Percentiles rank a stretch among this genome's conserved stretches.
Evolutionary conservation across 371 early-diverging fungal species (phyloP).

Genomic region (Catenaria anguillulae): DNA sequence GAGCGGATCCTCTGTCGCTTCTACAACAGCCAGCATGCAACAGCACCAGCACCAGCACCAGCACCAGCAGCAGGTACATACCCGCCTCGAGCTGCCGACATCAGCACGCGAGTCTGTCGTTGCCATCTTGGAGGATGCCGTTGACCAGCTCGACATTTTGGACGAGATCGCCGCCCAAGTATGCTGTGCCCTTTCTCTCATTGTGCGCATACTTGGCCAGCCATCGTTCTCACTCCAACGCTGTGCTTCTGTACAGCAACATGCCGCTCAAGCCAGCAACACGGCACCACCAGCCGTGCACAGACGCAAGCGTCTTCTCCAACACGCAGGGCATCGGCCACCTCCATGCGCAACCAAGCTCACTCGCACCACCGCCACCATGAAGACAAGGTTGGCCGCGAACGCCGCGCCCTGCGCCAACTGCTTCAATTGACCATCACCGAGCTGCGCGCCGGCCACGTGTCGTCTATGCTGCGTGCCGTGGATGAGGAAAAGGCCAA

Average conservation of each 20-base stretch:
- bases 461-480: constrained; percentile 21
- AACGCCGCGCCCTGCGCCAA: background rate
- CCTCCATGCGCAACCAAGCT: too few relatives aligned
- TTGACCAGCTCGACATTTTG: constrained; percentile 30
- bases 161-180: constrained; percentile 18
- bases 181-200: too few relatives aligned
- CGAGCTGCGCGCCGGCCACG: constrained; percentile 25
- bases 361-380: background rate
- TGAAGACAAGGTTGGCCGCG: too few relatives aligned
- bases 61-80: too few relatives aligned
- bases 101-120: constrained; percentile 17
- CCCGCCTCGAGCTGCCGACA: background rate
- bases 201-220: too few relatives aligned
- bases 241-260: background rate
- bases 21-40: too few relatives aligned
- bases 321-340: too few relatives aligned
- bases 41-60: too few relatives aligned
- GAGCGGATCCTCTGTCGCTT: too few relatives aligned
- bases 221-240: too few relatives aligned
- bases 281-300: background rate
- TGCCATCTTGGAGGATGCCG: constrained; percentile 32
- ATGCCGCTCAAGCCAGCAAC: too few relatives aligned
- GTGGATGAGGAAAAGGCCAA: constrained; percentile 34
- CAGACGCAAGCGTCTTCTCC: constrained; percentile 11
- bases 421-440: constrained; percentile 18